Evolutionary conservation across 352 stramenopile genomes (phyloP).

Genomic region (Globisporangium radiosum): DNA sequence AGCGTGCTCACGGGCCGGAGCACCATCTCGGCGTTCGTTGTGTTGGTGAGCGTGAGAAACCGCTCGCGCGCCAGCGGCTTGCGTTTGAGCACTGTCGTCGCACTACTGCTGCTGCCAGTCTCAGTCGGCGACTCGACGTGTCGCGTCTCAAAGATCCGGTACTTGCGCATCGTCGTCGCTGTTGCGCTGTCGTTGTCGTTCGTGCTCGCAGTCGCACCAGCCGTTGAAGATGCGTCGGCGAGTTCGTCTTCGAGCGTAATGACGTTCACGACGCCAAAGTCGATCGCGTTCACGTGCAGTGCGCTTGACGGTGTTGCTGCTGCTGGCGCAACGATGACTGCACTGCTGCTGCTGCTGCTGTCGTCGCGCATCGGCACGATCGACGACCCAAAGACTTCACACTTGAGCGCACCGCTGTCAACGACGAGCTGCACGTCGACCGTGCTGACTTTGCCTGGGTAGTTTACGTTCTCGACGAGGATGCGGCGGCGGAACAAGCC

Average conservation of each 20-base stretch:
- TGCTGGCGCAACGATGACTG: neutral
- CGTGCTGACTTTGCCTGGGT: constrained; percentile 68
- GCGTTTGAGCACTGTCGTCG: constrained; percentile 4
- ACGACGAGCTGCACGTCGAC: constrained; percentile 82
- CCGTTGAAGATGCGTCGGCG: constrained; percentile 11
- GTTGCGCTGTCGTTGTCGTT: constrained; percentile 17
- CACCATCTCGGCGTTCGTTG: constrained; percentile 36
- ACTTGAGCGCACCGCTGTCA: constrained; percentile 56
- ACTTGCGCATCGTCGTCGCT: constrained; percentile 37
- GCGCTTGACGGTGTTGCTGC: neutral
- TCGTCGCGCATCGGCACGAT: neutral
- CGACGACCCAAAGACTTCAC: constrained; percentile 19
- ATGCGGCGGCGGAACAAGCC: constrained; percentile 78
- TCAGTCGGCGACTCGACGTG: neutral
- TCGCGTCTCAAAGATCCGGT: constrained; percentile 52
- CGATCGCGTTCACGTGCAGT: constrained; percentile 12
- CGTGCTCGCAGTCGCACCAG: constrained; percentile 2
- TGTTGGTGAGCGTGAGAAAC: constrained; percentile 52
- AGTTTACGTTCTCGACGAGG: constrained; percentile 79
- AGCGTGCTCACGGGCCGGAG: constrained; percentile 70
- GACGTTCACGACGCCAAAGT: constrained; percentile 63
- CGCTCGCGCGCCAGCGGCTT: constrained; percentile 11
- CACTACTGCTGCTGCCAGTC: neutral
- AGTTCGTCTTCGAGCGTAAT: constrained; percentile 71
- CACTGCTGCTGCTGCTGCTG: neutral